Percentiles rank a stretch among this genome's conserved stretches.
phyloP scores from a whole-genome alignment of 805 yeast genomes.

The Kazachstania bromeliacearum region DNA sequence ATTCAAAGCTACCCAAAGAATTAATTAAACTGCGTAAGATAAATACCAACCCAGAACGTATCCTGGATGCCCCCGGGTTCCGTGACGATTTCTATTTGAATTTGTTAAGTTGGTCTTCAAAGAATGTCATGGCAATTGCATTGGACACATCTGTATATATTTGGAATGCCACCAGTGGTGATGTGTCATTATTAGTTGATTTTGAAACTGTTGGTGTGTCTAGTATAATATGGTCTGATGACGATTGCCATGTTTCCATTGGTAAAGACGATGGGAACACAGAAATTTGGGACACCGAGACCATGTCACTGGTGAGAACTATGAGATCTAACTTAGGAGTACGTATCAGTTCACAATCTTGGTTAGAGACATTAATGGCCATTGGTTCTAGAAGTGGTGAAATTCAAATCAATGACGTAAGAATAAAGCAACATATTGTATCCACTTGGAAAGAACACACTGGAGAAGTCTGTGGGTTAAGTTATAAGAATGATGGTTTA shows the following conservation, averaged over 20 bases:
- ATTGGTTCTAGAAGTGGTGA: conserved; percentile 85
- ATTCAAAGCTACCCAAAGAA: conserved; percentile 30
- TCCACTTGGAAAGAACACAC: conserved; percentile 53
- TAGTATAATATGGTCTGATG: conserved; percentile 84
- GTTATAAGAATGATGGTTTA: conserved; percentile 74
- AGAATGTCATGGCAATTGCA: conserved; percentile 80
- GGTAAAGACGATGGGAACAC: conserved; percentile 77
- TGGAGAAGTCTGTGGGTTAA: conserved; percentile 89
- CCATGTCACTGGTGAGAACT: conserved; percentile 62
- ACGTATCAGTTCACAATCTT: conserved; percentile 72
- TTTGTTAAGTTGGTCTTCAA: conserved; percentile 76
- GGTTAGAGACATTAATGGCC: conserved; percentile 75
- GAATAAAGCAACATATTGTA: conserved; percentile 69
- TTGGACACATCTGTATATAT: conserved; percentile 74
- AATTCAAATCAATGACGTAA: conserved; percentile 81
- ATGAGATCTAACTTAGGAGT: conserved; percentile 61
- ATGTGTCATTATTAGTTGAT: conserved; percentile 61
- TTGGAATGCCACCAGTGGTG: conserved; percentile 84
- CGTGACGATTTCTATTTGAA: conserved; percentile 88
- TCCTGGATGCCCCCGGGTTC: conserved; percentile 92
- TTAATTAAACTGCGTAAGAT: conserved; percentile 65
- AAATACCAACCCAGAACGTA: conserved; percentile 84
- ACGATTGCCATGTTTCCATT: conserved; percentile 74
- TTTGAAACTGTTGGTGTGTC: conserved; percentile 32
- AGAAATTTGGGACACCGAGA: conserved; percentile 91